Evolutionary conservation across 495 filamentous ascomycete species (phyloP).

Genomic region (Cercophora newfieldiana): DNA sequence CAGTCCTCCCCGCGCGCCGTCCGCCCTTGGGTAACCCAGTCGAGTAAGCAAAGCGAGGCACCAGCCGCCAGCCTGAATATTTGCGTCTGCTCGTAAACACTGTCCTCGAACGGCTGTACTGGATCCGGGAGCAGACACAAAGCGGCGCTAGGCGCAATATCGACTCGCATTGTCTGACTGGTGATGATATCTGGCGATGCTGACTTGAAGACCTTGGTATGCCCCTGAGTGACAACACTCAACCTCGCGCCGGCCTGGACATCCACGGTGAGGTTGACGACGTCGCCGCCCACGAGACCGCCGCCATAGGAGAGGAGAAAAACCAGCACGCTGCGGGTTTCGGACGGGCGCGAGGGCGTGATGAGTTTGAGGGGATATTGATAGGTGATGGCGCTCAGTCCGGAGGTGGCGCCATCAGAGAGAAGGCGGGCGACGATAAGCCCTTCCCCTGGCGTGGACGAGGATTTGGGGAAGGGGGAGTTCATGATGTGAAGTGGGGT

Average conservation of each 20-base stretch:
- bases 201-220: slow-evolving; percentile 93
- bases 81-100: slow-evolving; percentile 80
- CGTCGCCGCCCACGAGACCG: slow-evolving; percentile 83
- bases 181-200: slow-evolving; percentile 57
- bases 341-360: slow-evolving; percentile 56
- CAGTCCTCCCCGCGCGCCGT: slow-evolving; percentile 86
- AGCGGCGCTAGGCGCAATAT: slow-evolving; percentile 60
- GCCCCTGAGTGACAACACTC: slow-evolving; percentile 87
- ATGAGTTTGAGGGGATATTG: slow-evolving; percentile 96
- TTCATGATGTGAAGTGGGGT: slow-evolving; percentile 35
- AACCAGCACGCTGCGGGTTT: slow-evolving; percentile 62
- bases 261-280: slow-evolving; percentile 68
- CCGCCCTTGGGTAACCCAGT: slow-evolving; percentile 92
- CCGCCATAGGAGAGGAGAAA: slow-evolving; percentile 96
- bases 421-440: slow-evolving; percentile 70
- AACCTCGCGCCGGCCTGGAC: slow-evolving; percentile 67
- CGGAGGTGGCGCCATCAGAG: slow-evolving; percentile 67
- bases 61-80: slow-evolving; percentile 64
- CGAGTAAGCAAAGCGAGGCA: slow-evolving; percentile 73
- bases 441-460: slow-evolving; percentile 74
- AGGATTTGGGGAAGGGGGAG: slow-evolving; percentile 66
- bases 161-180: slow-evolving; percentile 66
- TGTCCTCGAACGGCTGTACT: slow-evolving; percentile 80
- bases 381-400: slow-evolving; percentile 74
- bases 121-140: slow-evolving; percentile 95